Evolutionary conservation across 2,329 filamentous ascomycete genomes (phyloP).

Genomic region (Monilinia fructigena): DNA sequence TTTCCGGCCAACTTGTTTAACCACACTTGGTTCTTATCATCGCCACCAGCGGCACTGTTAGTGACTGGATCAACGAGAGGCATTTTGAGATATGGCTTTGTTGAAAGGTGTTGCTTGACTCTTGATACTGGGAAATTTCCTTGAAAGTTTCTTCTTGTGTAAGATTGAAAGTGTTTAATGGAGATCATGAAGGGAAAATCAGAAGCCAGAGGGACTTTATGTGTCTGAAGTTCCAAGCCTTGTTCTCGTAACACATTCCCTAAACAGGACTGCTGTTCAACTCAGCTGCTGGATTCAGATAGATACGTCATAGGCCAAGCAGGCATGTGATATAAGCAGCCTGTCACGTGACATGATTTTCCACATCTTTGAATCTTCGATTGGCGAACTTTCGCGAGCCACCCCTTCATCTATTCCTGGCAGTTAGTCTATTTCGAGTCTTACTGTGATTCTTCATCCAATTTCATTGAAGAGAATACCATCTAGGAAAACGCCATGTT

Average conservation of each 20-base stretch:
- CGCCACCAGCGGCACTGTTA: slow-evolving; percentile 42
- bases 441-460: not conserved
- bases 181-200: slow-evolving; percentile 2
- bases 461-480: not conserved
- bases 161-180: slow-evolving; percentile 16
- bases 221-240: slow-evolving; percentile 5
- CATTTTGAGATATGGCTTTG: slow-evolving; percentile 47
- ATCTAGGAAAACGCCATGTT: not conserved
- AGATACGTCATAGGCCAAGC: slow-evolving; percentile 4
- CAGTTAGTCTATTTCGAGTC: not conserved
- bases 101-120: slow-evolving; percentile 24
- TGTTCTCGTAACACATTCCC: slow-evolving; percentile 1
- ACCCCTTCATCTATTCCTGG: not conserved
- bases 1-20: slow-evolving; percentile 62
- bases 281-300: slow-evolving; percentile 17
- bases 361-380: not conserved
- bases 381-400: slow-evolving; percentile 1
- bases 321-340: not conserved
- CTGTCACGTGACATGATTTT: not conserved
- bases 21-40: slow-evolving; percentile 54
- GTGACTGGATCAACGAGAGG: slow-evolving; percentile 64
- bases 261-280: slow-evolving; percentile 2
- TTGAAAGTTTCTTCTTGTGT: slow-evolving; percentile 2
- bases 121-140: not conserved
- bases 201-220: not conserved